Base-by-base conservation (phyloP, 2,329 filamentous ascomycete genomes). In the Arthrobotrys iridis region DNA sequence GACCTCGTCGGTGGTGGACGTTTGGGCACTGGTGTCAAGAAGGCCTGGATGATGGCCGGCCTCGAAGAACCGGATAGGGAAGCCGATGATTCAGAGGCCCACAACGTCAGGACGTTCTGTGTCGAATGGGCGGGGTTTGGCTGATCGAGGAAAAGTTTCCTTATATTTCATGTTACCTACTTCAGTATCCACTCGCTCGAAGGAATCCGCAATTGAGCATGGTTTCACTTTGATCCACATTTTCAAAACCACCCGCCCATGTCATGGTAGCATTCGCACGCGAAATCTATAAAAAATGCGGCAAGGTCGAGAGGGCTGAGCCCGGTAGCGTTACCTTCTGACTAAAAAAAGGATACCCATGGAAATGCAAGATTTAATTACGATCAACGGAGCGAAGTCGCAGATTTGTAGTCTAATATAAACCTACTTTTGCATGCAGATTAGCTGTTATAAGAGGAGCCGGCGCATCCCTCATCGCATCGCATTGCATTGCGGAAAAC, bases 21-120 rank as follows among this genome's bases (percentile, higher is more conserved):
- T 78, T 82, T 99, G 77, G 95, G 93, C 0, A 98, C 95, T 1
- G 92, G 92, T 57, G 95, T 98, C 18, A 99, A 99, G 85, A 99
- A 99, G 83, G 92, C 92, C 0, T 97, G 93, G 79, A 84, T 99
- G 63, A 86, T 99, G 68, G 94, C 93, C 4, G 93, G 92, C 0
- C 85, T 87, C 79, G 83, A 86, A 63, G 41, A 40, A 28, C 5
- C 26, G 33, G 37, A 60, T 4, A 37, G 33, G 7, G 37, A 55
- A 6, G 37, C 24, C 8, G 62, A 43, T 15, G 65, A 81, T 6
- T 79, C 81, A 0, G 80, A 80, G 40, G 81, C 84, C 33, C 81
- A 80, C 8, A 78, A 81, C 13, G 85, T 94, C 20, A 86, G 91
- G 78, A 88, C 91, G 0, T 97, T 96, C 80, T 93, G 91, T 78